These are phyloP conservation scores for Vicia sativa DNA, from an alignment of 306 rosid species.

Conservation along the genomic window DNA sequence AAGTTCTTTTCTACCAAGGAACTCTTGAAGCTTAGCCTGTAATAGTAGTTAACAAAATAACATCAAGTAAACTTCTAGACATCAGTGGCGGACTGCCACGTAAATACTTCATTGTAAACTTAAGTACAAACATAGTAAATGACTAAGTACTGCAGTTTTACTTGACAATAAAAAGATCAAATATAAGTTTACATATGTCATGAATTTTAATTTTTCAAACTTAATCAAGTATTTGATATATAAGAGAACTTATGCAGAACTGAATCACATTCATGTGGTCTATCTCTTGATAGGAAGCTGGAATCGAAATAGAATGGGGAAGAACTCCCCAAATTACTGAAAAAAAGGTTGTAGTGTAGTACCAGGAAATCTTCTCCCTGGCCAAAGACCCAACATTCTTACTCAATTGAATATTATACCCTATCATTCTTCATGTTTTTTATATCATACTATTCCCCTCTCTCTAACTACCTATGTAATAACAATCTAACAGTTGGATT, in stretches of 20 bases:
- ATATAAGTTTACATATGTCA: conserved; percentile 1
- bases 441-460: background rate
- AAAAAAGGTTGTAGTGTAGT: background rate
- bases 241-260: background rate
- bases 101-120: conserved; percentile 30
- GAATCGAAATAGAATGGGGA: conserved; percentile 12
- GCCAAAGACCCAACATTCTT: conserved; percentile 9
- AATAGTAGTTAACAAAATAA: conserved; percentile 25
- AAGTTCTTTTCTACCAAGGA: conserved; percentile 86
- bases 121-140: background rate
- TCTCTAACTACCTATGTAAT: background rate
- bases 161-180: conserved; percentile 28
- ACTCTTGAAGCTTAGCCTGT: conserved; percentile 95
- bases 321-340: conserved; percentile 15
- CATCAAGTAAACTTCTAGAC: conserved; percentile 11
- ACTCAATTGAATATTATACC: conserved; percentile 16
- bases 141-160: conserved; percentile 16
- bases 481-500: conserved; percentile 2
- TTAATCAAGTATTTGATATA: background rate
- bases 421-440: background rate
- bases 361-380: background rate
- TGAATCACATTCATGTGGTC: conserved; percentile 17
- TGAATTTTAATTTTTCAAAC: conserved; percentile 7
- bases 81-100: background rate
- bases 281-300: conserved; percentile 4